phyloP scores from a whole-genome alignment of 2,329 filamentous ascomycete species.

The Aureobasidium musti region DNA sequence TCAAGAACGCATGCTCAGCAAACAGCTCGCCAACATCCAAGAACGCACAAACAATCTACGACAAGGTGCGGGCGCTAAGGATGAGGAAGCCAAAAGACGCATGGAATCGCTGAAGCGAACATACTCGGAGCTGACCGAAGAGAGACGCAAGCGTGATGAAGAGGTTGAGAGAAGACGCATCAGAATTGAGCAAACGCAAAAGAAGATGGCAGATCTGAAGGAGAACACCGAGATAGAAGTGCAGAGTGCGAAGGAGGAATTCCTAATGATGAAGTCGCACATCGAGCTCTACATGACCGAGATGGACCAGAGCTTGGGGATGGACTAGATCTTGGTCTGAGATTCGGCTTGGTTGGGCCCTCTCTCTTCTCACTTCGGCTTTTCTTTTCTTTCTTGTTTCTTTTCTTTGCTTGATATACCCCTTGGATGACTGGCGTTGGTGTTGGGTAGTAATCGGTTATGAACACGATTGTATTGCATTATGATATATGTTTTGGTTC shows the following conservation, averaged over 20 bases:
- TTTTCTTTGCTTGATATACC: constrained; percentile 13
- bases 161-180: constrained; percentile 91
- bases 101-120: constrained; percentile 86
- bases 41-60: constrained; percentile 84
- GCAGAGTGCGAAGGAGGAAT: constrained; percentile 86
- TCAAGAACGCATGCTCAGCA: constrained; percentile 77
- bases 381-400: neutral
- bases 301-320: constrained; percentile 97
- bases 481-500: too few species aligned
- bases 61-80: constrained; percentile 77
- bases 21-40: constrained; percentile 81
- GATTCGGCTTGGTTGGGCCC: neutral
- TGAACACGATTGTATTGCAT: neutral
- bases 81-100: constrained; percentile 74
- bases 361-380: neutral
- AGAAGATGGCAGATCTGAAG: constrained; percentile 99
- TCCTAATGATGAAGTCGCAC: constrained; percentile 95
- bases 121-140: constrained; percentile 78
- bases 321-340: constrained; percentile 77
- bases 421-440: constrained; percentile 12
- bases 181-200: constrained; percentile 97
- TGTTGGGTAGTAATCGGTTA: neutral
- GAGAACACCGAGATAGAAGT: constrained; percentile 97
- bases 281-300: constrained; percentile 98
- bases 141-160: constrained; percentile 80